These are phyloP conservation scores for Capronia epimyces DNA, from an alignment of 2,329 filamentous ascomycete species.

Conservation along the genomic window DNA sequence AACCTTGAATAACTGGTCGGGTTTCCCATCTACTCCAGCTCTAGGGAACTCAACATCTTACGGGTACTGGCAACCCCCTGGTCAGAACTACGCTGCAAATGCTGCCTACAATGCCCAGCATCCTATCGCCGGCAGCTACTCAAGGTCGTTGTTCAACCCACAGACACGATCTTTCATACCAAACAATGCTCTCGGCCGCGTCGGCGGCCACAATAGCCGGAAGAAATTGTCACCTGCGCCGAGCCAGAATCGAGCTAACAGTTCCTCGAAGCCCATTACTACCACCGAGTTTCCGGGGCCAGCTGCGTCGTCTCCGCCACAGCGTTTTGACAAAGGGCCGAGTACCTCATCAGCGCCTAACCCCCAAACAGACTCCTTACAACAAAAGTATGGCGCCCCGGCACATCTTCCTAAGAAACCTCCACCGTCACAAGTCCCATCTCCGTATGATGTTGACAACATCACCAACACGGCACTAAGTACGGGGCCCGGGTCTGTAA, in stretches of 20 bases:
- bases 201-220: slow-evolving; percentile 32
- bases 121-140: slow-evolving; percentile 77
- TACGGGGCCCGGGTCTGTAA: background rate
- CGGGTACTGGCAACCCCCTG: slow-evolving; percentile 69
- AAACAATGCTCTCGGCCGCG: slow-evolving; percentile 41
- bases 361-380: slow-evolving; percentile 26
- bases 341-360: slow-evolving; percentile 10
- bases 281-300: slow-evolving; percentile 4
- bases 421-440: slow-evolving; percentile 40
- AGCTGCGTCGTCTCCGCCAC: slow-evolving; percentile 4
- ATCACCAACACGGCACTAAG: slow-evolving; percentile 5
- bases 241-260: slow-evolving; percentile 30
- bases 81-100: slow-evolving; percentile 62
- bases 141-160: slow-evolving; percentile 83
- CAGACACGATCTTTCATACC: slow-evolving; percentile 91
- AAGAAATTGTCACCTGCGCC: slow-evolving; percentile 28
- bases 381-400: slow-evolving; percentile 47
- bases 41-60: slow-evolving; percentile 51
- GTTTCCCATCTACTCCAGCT: slow-evolving; percentile 12
- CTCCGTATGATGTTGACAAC: slow-evolving; percentile 39
- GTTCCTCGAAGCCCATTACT: slow-evolving; percentile 25
- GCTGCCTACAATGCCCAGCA: slow-evolving; percentile 51
- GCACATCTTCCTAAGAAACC: slow-evolving; percentile 48
- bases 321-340: slow-evolving; percentile 16
- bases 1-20: slow-evolving; percentile 28